Base-by-base conservation (phyloP, 495 filamentous ascomycete genomes). In the Antarctomyces pellizariae region DNA sequence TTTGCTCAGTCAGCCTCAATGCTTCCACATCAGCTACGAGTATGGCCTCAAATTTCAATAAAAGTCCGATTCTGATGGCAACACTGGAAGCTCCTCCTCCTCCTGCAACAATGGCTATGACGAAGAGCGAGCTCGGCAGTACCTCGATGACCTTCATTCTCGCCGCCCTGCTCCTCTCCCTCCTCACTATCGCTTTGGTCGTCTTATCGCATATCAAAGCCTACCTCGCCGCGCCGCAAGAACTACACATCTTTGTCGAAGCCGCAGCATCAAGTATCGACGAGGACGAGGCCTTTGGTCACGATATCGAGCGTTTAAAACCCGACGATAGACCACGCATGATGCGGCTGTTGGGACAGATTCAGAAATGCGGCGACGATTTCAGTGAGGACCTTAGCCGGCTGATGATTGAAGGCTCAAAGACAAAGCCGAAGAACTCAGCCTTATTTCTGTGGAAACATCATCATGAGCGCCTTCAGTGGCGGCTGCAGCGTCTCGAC, bases 401-500 rank as follows among this genome's bases (percentile, higher is more conserved):
- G 17, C 26, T 67, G 43, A 19, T 62, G 38, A 30, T 64, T 37
- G 35, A 52, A 51, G 30, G 45, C 25, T 32, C 40, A 25, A 29
- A 57, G 5, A 46, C 54, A 13, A 62, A 59, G 0, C 39, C 60
- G 28, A 45, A 46, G 11, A 54, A 46, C 3, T 36, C 38, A 11
- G 47, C 56, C 18, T 42, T 57, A 16, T 20, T 64, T 2, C 43
- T 59, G 7, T 65, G 60, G 60, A 57, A 55, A 2, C 36, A 32
- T 22, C 50, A 53, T 27, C 49, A 52, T 16, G 32, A 23, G 23
- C 42, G 46, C 21, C 38, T 65, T 18, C 54, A 61, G 44, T 51
- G 59, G 16, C 48, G 51, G 30, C 53, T 60, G 32, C 66, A 58
- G 12, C 60, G 55, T 4, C 49, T 74, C 41, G 69, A 76, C 33